Conservation (phyloP, 345 rosid species). For the Boechera divaricarpa region DNA sequence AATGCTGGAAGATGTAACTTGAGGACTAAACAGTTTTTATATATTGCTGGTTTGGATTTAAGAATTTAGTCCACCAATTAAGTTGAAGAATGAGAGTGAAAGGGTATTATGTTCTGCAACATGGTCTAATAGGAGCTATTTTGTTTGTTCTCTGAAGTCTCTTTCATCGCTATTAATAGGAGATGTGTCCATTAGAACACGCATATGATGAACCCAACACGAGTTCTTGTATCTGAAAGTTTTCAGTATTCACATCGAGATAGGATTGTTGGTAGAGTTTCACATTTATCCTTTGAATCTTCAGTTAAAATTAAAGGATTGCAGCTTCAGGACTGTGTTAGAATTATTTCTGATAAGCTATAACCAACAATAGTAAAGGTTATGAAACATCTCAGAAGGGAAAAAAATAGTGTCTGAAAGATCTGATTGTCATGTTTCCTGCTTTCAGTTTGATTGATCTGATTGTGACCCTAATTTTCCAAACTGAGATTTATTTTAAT, state of each 20-base stretch:
- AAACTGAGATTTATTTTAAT: neutral
- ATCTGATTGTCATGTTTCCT: neutral
- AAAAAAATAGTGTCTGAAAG: neutral
- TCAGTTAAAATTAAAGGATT: neutral
- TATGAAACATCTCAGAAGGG: neutral
- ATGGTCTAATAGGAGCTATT: slow-evolving; percentile 1
- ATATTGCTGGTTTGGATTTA: neutral
- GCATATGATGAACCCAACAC: neutral
- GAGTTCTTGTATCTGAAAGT: neutral
- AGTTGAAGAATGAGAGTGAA: neutral
- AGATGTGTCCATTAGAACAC: slow-evolving; percentile 3
- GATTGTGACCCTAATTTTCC: neutral
- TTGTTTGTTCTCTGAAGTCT: neutral
- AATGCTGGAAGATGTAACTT: neutral
- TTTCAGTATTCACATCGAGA: neutral
- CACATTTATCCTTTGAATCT: neutral
- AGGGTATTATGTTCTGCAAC: neutral
- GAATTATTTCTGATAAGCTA: neutral
- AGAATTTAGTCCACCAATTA: slow-evolving; percentile 1
- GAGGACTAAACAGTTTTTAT: neutral
- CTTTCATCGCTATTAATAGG: neutral
- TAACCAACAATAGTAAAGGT: neutral
- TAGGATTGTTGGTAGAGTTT: neutral
- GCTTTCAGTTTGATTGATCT: neutral
- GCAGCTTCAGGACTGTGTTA: slow-evolving; percentile 2